Evolutionary conservation across 495 filamentous ascomycete species (phyloP).

Genomic region (Platismatia glauca): DNA sequence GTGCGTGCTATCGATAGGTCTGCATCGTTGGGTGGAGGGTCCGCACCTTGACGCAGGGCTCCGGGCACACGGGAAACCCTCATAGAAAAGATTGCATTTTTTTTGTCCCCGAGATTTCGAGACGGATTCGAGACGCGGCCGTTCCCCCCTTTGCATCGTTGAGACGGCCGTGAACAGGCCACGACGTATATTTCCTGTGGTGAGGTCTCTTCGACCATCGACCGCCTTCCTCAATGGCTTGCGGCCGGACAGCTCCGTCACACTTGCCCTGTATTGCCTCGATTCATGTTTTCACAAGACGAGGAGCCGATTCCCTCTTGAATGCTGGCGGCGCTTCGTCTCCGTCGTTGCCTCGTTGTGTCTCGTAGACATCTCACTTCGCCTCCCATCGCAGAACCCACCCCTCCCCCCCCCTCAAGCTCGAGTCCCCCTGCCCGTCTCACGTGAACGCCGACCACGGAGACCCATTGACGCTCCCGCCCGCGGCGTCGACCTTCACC

Average conservation of each 20-base stretch:
- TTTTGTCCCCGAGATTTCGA: background rate
- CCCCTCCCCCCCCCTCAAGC: background rate
- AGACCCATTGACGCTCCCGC: constrained; percentile 9
- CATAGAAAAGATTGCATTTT: too few species aligned
- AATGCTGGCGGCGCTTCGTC: background rate
- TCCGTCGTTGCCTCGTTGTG: background rate
- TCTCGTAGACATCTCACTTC: background rate
- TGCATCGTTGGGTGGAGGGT: background rate
- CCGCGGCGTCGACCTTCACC: constrained; percentile 17
- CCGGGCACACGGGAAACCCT: background rate
- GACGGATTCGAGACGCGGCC: background rate
- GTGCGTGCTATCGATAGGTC: background rate
- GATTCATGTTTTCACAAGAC: background rate
- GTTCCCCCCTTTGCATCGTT: background rate
- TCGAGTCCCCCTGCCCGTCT: too few species aligned
- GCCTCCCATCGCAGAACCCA: background rate
- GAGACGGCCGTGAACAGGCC: background rate
- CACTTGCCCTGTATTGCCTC: background rate
- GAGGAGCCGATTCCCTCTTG: background rate
- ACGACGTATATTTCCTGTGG: background rate
- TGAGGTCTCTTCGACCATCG: background rate
- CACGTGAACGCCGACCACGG: constrained; percentile 14
- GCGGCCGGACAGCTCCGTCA: background rate
- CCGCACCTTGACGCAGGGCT: background rate
- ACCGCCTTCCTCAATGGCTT: background rate